These are phyloP conservation scores for Zygnema circumcarinatum DNA, from an alignment of 139 green algal species.

Conservation along the genomic window DNA sequence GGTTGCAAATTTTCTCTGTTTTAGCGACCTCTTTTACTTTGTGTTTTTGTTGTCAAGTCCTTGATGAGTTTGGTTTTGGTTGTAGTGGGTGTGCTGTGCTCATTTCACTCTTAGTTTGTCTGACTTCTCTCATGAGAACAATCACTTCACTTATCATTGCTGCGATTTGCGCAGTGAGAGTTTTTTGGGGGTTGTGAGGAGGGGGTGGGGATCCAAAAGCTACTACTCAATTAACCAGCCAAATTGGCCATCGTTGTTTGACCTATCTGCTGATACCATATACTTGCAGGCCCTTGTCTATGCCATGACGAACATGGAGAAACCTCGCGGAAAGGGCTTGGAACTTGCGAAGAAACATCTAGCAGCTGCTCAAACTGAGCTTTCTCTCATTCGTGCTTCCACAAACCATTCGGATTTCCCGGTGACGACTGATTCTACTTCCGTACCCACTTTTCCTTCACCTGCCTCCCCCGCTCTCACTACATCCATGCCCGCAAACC, in stretches of 20 bases:
- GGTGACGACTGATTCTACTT: not conserved
- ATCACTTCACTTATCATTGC: no score
- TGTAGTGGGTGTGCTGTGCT: not conserved
- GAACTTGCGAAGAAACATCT: slow-evolving; percentile 29
- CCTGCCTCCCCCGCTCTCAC: not conserved
- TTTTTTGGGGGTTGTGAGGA: no score
- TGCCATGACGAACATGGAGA: slow-evolving; percentile 21
- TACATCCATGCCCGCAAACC: not conserved
- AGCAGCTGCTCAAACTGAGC: not conserved
- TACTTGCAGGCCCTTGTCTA: slow-evolving; percentile 27
- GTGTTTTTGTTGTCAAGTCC: not conserved
- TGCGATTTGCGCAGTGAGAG: no score
- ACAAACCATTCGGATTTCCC: not conserved
- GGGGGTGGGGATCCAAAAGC: no score
- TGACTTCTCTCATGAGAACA: no score
- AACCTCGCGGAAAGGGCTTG: slow-evolving; percentile 35
- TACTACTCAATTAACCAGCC: no score
- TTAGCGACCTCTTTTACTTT: not conserved
- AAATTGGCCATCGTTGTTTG: no score
- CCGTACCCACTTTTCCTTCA: not conserved
- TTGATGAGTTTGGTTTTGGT: not conserved
- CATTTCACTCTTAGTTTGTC: not conserved
- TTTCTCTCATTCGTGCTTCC: slow-evolving; percentile 18
- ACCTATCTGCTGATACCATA: no score
- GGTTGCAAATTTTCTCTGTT: not conserved